phyloP scores from a whole-genome alignment of 2,329 filamentous ascomycete species.

The Cytospora mali region DNA sequence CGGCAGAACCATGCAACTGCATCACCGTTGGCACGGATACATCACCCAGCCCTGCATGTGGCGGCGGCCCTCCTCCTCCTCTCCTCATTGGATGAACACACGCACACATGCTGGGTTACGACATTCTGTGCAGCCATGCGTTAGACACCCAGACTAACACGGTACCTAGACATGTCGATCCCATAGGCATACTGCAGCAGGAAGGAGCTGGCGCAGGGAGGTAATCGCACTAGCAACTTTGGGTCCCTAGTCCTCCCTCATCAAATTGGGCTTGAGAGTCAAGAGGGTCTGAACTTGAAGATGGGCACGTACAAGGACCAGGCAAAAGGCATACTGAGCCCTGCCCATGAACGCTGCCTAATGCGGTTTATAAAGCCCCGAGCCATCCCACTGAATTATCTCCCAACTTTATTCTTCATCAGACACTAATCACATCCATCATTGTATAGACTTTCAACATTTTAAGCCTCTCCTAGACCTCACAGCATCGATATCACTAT shows the following conservation, averaged over 20 bases:
- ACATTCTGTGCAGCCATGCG: constrained; percentile 30
- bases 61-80: constrained; percentile 20
- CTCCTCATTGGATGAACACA: constrained; percentile 18
- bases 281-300: constrained; percentile 19
- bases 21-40: constrained; percentile 23
- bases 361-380: constrained; percentile 24
- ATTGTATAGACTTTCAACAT: neutral
- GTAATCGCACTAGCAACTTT: constrained; percentile 28
- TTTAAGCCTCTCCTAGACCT: neutral
- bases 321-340: constrained; percentile 13
- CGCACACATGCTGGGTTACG: constrained; percentile 27
- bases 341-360: constrained; percentile 14
- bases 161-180: constrained; percentile 31
- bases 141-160: constrained; percentile 27
- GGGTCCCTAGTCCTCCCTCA: constrained; percentile 6
- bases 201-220: constrained; percentile 26
- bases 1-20: constrained; percentile 20
- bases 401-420: neutral
- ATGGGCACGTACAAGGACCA: constrained; percentile 11
- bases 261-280: constrained; percentile 8
- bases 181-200: constrained; percentile 22
- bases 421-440: neutral
- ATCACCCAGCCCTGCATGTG: constrained; percentile 28
- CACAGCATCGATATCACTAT: neutral
- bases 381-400: constrained; percentile 5